Base-by-base conservation (phyloP, 2,329 filamentous ascomycete species). In the Phoma sp. region DNA sequence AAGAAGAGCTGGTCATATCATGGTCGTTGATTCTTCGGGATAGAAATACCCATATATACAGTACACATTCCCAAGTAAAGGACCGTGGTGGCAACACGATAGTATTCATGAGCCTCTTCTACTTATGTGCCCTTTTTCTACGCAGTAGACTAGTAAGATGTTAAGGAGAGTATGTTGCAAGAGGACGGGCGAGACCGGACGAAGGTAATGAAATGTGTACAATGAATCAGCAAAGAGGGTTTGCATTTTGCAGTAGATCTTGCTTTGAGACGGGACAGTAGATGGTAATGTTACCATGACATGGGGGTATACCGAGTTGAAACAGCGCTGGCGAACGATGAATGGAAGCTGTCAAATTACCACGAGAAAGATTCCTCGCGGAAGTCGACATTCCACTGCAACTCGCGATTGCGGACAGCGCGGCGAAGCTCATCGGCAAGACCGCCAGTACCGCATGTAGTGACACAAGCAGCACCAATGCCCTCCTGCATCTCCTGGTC, bases 381-480 rank as follows among this genome's bases (percentile, higher is more conserved):
- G 72, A 93, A 91, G 68, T 93, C 89, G 49, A 93, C 86, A 55
- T 85, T 85, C 60, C 85, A 86, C 41, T 81, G 75, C 59, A 86
- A 81, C 71, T 90, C 86, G 62, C 86, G 81, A 46, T 80, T 80
- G 55, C 89, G 81, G 40, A 89, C 87, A 10, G 86, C 86, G 47
- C 80, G 79, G 47, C 89, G 80, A 36, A 93, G 88, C 74, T 92
- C 89, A 65, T 93, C 89, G 58, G 87, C 88, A 47, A 93, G 78
- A 9, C 84, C 82, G 47, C 89, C 89, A 4, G 88, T 88, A 11
- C 90, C 90, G 66, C 89, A 93, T 2, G 91, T 89, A 13, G 87
- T 89, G 39, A 98, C 91, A 22, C 86, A 90, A 86, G 97, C 96
- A 44, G 93, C 91, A 7, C 95, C 95, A 48, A 91, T 80, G 72